These are phyloP conservation scores for Dryas drummondii DNA, from an alignment of 306 rosid genomes.

Conservation along the genomic window DNA sequence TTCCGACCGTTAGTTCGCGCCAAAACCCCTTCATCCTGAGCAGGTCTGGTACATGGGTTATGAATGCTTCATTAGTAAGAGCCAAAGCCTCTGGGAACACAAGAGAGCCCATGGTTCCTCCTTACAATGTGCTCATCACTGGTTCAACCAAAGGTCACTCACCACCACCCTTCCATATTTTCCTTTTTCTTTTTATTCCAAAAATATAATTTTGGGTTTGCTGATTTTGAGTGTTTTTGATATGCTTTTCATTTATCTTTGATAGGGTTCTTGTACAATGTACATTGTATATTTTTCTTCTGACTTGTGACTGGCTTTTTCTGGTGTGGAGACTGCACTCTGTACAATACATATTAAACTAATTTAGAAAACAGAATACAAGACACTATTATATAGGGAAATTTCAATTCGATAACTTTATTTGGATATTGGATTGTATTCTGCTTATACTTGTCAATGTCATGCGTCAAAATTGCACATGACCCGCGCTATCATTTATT, in stretches of 20 bases:
- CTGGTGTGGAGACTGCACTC: no score
- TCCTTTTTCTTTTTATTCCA: not conserved
- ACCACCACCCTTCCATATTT: not conserved
- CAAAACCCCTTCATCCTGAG: conserved; percentile 15
- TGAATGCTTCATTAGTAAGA: conserved; percentile 5
- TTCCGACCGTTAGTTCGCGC: conserved; percentile 33
- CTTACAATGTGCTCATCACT: conserved; percentile 84
- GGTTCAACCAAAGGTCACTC: conserved; percentile 79
- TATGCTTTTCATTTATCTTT: not conserved
- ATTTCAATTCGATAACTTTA: no score
- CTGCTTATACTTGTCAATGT: no score
- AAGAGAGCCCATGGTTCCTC: conserved; percentile 60
- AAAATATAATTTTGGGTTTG: not conserved
- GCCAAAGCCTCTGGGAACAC: conserved; percentile 26
- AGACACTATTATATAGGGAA: no score
- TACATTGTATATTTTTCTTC: no score
- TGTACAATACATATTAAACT: no score
- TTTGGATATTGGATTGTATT: no score
- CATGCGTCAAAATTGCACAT: no score
- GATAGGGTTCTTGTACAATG: no score
- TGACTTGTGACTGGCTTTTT: no score
- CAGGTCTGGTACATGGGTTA: conserved; percentile 12
- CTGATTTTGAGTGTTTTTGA: not conserved
- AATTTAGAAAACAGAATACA: no score
- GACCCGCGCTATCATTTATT: no score